Percentiles rank a stretch among this genome's conserved stretches.
Conservation (phyloP, 768 basidiomycete species). For the Tylopilus vinaceipallidus region DNA sequence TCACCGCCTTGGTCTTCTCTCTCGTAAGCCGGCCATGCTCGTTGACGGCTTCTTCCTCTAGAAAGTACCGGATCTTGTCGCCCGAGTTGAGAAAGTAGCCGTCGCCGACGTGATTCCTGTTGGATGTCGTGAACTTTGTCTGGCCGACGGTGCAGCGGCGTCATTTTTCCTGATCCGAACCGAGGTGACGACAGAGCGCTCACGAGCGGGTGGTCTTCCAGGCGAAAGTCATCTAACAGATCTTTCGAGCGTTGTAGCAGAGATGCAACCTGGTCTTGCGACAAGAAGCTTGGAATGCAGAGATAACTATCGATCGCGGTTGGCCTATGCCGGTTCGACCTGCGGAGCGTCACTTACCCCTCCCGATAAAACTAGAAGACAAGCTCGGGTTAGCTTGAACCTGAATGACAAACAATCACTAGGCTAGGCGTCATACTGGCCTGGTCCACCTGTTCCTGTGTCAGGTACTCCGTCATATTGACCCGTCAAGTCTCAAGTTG, state of each 20-base stretch:
- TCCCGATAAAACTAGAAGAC: conserved; percentile 51
- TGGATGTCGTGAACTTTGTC: conserved; percentile 87
- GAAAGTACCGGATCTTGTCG: conserved; percentile 94
- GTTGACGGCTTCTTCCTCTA: conserved; percentile 86
- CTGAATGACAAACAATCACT: too few species aligned
- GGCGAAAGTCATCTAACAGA: conserved; percentile 74
- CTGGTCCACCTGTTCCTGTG: conserved; percentile 56
- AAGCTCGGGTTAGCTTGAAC: too few species aligned
- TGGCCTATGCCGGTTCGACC: not conserved
- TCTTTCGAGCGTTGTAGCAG: conserved; percentile 71
- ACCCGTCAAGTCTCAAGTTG: not conserved
- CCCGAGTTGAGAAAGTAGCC: conserved; percentile 91
- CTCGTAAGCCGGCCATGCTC: conserved; percentile 64
- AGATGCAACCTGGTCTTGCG: conserved; percentile 49
- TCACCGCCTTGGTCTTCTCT: conserved; percentile 77
- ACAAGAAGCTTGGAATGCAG: conserved; percentile 71
- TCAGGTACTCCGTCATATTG: conserved; percentile 42
- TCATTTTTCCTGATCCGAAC: not conserved
- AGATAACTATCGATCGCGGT: conserved; percentile 57
- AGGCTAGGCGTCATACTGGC: conserved; percentile 31
- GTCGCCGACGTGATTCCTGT: conserved; percentile 80
- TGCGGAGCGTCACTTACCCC: conserved; percentile 42
- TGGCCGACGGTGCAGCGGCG: conserved; percentile 25
- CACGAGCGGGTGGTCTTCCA: conserved; percentile 81
- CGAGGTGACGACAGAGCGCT: conserved; percentile 17